Base-by-base conservation (phyloP, 192 early-diverging fungal genomes). In the Podila clonocystis region DNA sequence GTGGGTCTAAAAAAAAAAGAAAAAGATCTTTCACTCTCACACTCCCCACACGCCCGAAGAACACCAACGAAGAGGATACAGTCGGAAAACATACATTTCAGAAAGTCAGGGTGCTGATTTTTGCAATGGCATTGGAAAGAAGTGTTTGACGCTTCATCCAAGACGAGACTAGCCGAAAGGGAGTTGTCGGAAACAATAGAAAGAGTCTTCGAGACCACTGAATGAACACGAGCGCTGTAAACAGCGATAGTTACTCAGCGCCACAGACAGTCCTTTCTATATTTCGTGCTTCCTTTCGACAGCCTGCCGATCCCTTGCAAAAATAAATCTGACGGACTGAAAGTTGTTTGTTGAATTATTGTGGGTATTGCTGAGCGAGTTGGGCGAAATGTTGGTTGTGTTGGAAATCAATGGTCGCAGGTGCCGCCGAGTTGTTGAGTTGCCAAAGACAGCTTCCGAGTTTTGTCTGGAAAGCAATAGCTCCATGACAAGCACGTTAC, bases 11-110 rank as follows among this genome's bases (percentile, higher is more conserved):
- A 1, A 55, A 55, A 55, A 55, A 2, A 22, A 24, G n/a, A 24
- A n/a, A n/a, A 24, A 24, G 20, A 20, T 5, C 33, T 38, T 34
- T 29, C 20, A n/a, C 22, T 20, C 2, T 41, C 33, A 12, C 24
- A 15, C 52, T 30, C n/a, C 22, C 41, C 30, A n/a, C 3, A 41
- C 31, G 5, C 33, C 1, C 1, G 55, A 50, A 38, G 11, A 58
- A 63, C 19, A 55, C 41, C 61, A 60, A 72, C 20, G 20, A 49
- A 61, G 72, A 66, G 28, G 22, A 49, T 24, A 36, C 4, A 62
- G 55, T 26, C 58, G 58, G 38, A 71, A 71, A 59, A 80, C 77
- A 80, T 80, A 80, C 77, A 69, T 80, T 80, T 69, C 77, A 80
- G 64, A 50, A 26, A 73, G 67, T 80, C 77, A 80, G 65, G 70